A percentile compares a stretch with the other conserved stretches of the same genome.
Evolutionary conservation across 257 asterid species (phyloP).

Genomic region (Nicotiana attenuata): DNA sequence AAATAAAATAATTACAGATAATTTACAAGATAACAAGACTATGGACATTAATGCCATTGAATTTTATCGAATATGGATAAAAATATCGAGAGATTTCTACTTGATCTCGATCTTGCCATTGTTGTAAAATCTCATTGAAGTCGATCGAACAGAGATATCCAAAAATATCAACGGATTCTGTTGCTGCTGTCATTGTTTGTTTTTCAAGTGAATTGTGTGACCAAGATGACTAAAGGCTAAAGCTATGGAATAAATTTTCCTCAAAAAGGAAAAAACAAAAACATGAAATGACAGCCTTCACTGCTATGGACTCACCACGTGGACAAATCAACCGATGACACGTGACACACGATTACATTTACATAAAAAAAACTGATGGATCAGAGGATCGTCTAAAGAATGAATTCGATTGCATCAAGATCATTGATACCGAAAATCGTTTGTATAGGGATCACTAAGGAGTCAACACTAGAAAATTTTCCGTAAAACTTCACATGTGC

Average conservation of each 20-base stretch:
- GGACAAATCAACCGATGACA: no score
- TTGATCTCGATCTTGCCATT: not conserved
- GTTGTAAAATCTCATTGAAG: not conserved
- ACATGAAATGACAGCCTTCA: not conserved
- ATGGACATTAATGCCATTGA: not conserved
- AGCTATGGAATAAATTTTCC: not conserved
- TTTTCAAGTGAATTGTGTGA: not conserved
- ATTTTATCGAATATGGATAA: not conserved
- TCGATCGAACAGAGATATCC: not conserved
- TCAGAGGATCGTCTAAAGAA: no score
- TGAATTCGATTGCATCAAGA: no score
- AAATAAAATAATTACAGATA: not conserved
- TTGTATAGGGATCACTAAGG: no score
- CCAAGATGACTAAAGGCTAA: constrained; percentile 4
- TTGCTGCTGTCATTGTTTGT: not conserved
- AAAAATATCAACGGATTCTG: not conserved
- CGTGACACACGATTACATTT: no score
- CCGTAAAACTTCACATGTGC: no score
- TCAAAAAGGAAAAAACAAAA: not conserved
- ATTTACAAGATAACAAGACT: not conserved
- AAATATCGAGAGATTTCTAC: not conserved
- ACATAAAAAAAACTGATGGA: no score
- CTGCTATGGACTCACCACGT: not conserved
- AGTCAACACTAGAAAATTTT: no score
- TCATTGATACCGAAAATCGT: no score